phyloP scores from a whole-genome alignment of 2,329 filamentous ascomycete genomes.

The Teratosphaeriaceae sp. region DNA sequence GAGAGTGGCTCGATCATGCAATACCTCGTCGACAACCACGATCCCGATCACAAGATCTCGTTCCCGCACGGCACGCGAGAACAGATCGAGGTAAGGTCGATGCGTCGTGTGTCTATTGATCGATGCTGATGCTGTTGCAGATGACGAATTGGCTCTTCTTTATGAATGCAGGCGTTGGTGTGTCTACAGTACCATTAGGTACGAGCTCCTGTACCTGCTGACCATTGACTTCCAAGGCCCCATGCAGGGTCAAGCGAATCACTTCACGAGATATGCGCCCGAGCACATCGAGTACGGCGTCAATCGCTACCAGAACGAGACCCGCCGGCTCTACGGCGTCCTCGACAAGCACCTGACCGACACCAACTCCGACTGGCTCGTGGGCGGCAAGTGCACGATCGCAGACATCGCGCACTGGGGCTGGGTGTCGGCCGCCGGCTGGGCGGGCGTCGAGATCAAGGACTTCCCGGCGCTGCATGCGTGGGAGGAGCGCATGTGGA shows the following conservation, averaged over 20 bases:
- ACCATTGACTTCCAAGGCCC: too few species aligned
- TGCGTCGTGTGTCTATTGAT: too few species aligned
- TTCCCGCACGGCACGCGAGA: conserved; percentile 35
- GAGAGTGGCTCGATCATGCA: conserved; percentile 41
- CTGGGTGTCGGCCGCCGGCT: conserved; percentile 40
- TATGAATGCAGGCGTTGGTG: conserved; percentile 34
- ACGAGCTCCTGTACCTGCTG: too few species aligned
- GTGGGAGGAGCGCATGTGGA: conserved; percentile 29
- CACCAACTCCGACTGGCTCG: conserved; percentile 31
- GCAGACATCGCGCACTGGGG: conserved; percentile 41
- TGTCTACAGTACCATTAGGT: too few species aligned
- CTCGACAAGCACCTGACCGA: conserved; percentile 35
- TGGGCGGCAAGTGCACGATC: conserved; percentile 41
- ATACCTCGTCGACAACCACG: conserved; percentile 40
- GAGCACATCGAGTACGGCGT: conserved; percentile 39
- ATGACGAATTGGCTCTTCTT: conserved; percentile 41
- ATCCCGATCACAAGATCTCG: conserved; percentile 33
- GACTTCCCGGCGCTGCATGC: conserved; percentile 23
- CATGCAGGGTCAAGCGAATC: conserved; percentile 42
- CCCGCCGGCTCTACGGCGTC: conserved; percentile 41
- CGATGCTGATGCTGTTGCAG: too few species aligned
- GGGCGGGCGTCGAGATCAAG: conserved; percentile 28
- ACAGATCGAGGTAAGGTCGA: too few species aligned
- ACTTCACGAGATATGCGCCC: conserved; percentile 40
- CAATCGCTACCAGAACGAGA: conserved; percentile 42